Evolutionary conservation across 129 eudicot genomes (phyloP), one percentile per base, ranked within the genome.

Genomic region (Erigeron canadensis): DNA sequence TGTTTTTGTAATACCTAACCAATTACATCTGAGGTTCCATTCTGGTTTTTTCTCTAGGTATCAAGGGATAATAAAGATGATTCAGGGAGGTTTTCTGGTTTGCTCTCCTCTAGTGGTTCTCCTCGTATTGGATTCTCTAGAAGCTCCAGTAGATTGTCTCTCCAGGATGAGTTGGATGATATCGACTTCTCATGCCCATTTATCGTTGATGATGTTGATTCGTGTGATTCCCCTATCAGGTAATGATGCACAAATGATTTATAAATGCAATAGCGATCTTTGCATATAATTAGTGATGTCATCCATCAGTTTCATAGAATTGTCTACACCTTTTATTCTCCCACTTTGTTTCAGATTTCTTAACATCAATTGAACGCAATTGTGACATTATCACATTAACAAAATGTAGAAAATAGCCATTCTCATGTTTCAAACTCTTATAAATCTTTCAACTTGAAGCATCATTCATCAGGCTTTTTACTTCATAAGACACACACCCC

Each of bases 1-100:
- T 63, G 17, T 63, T 65, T 65, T 61, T 59, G 41, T 9, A 65
- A 6, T n/a, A 23, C 7, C 40, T 74, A 65, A 57, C 46, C 22
- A 47, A 23, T 53, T 74, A 63, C 55, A 40, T 46, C 63, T 64
- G 57, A 70, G 71, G 68, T 77, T 41, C 67, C 67, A 53, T 48
- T 48, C 43, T 54, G 69, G 42, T 45, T 43, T 50, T n/a, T 76
- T 59, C 60, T 48, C 34, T 69, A 90, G 99, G 78, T 87, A 57
- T 81, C 86, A 45, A 87, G 87, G 71, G 98, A 93, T 65, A 73
- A 79, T 70, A 89, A 82, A 83, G 94, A 90, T 68, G 99, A 95
- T 80, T 95, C 97, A 4, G 99, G 99, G 38, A 89, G 96, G 79
- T 90, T 95, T 74, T 95, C 99, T 15, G 89, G 97, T 75, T 86